These are phyloP conservation scores for Citrullus amarus DNA, from an alignment of 306 rosid species.

Conservation along the genomic window DNA sequence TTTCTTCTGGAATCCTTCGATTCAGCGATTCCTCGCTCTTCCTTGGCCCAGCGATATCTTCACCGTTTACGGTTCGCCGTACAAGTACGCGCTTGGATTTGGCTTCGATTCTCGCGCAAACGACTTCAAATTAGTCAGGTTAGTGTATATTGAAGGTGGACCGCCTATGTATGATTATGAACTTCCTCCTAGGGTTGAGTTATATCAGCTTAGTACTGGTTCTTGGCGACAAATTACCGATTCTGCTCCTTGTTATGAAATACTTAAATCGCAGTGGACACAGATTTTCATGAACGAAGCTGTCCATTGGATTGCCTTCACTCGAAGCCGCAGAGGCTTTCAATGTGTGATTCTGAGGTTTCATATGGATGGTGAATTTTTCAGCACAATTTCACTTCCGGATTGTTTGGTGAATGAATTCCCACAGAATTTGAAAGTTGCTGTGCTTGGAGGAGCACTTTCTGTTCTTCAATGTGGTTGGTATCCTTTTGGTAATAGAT, in stretches of 20 bases:
- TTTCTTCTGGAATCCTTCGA: slow-evolving; percentile 14
- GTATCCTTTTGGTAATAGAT: slow-evolving; percentile 13
- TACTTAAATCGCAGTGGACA: slow-evolving; percentile 9
- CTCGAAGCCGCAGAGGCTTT: background rate
- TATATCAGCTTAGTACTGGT: slow-evolving; percentile 9
- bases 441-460: slow-evolving; percentile 12
- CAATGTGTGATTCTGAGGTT: slow-evolving; percentile 10
- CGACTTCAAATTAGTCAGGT: slow-evolving; percentile 11
- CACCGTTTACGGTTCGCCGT: background rate
- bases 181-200: slow-evolving; percentile 2
- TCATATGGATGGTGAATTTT: background rate
- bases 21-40: slow-evolving; percentile 5
- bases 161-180: background rate
- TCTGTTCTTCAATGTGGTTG: slow-evolving; percentile 13
- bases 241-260: slow-evolving; percentile 4
- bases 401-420: slow-evolving; percentile 4
- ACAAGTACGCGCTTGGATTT: slow-evolving; percentile 11
- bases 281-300: background rate
- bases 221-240: slow-evolving; percentile 1
- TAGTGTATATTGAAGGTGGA: slow-evolving; percentile 1
- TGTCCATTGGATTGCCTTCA: slow-evolving; percentile 12
- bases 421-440: slow-evolving; percentile 13
- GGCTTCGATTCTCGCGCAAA: slow-evolving; percentile 9
- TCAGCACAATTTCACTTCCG: slow-evolving; percentile 2
- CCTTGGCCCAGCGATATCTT: slow-evolving; percentile 13